Evolutionary conservation across 129 eudicot species (phyloP).

Genomic region (Arctium minus): DNA sequence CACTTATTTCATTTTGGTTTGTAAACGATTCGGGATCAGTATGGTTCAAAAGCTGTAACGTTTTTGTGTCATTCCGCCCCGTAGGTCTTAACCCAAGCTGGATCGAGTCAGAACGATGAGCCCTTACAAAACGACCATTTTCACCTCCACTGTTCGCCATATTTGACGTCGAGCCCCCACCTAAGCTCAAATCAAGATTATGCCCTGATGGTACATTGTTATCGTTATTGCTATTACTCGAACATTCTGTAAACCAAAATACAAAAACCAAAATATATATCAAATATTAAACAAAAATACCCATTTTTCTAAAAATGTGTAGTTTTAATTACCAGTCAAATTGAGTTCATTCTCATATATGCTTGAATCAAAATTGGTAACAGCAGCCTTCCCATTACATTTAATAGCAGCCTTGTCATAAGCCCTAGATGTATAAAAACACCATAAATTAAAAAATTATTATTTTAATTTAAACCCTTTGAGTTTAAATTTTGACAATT

Average conservation of each 20-base stretch:
- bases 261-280: not conserved
- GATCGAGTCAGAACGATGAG: constrained; percentile 5
- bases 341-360: constrained; percentile 70
- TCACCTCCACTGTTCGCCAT: constrained; percentile 13
- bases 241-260: constrained; percentile 35
- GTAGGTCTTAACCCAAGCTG: constrained; percentile 17
- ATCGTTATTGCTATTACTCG: constrained; percentile 23
- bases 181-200: constrained; percentile 81
- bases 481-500: not conserved
- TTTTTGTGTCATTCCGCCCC: constrained; percentile 33
- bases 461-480: not conserved
- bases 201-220: constrained; percentile 31
- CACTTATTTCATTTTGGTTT: constrained; percentile 26
- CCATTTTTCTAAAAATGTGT: not conserved
- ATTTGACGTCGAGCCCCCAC: constrained; percentile 38
- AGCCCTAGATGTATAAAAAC: constrained; percentile 52
- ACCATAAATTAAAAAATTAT: not conserved
- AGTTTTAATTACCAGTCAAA: constrained; percentile 42
- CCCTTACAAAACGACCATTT: constrained; percentile 32
- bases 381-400: constrained; percentile 91
- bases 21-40: constrained; percentile 36
- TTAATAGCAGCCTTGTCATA: constrained; percentile 92
- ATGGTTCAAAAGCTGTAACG: constrained; percentile 52
- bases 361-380: constrained; percentile 83
- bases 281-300: not conserved